phyloP scores from a whole-genome alignment of 23 red algal species.

The Gracilaria vermiculophylla region DNA sequence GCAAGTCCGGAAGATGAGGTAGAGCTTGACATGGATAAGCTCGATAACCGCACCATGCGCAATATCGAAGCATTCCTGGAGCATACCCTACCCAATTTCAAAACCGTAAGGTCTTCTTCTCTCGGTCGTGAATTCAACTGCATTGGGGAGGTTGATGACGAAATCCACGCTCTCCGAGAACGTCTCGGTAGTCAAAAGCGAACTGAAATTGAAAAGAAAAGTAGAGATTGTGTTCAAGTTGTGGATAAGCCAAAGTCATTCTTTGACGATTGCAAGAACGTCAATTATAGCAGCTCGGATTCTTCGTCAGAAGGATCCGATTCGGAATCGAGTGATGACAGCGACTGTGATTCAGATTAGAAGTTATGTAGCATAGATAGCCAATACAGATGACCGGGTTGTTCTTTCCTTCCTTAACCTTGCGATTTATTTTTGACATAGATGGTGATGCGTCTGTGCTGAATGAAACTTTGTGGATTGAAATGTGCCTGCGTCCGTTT shows the following conservation, averaged over 20 bases:
- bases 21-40: constrained; percentile 73
- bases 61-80: constrained; percentile 85
- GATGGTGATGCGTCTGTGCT: too few relatives aligned
- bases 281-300: constrained; percentile 44
- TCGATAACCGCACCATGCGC: constrained; percentile 62
- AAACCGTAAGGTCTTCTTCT: constrained; percentile 40
- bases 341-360: constrained; percentile 55
- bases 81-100: constrained; percentile 45
- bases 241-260: constrained; percentile 3
- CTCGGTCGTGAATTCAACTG: constrained; percentile 54
- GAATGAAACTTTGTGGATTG: background rate
- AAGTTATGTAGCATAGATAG: constrained; percentile 7
- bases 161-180: constrained; percentile 5
- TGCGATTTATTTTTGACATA: background rate
- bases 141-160: constrained; percentile 46
- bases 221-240: background rate
- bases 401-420: background rate
- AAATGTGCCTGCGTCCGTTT: background rate
- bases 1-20: constrained; percentile 24
- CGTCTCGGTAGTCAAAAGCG: background rate
- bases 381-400: background rate
- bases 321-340: constrained; percentile 52
- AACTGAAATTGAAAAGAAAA: background rate
- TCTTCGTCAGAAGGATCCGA: constrained; percentile 37
- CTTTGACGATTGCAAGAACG: constrained; percentile 15